Evolutionary conservation across 352 stramenopile genomes (phyloP).

Genomic region (Phytophthora rubi): DNA sequence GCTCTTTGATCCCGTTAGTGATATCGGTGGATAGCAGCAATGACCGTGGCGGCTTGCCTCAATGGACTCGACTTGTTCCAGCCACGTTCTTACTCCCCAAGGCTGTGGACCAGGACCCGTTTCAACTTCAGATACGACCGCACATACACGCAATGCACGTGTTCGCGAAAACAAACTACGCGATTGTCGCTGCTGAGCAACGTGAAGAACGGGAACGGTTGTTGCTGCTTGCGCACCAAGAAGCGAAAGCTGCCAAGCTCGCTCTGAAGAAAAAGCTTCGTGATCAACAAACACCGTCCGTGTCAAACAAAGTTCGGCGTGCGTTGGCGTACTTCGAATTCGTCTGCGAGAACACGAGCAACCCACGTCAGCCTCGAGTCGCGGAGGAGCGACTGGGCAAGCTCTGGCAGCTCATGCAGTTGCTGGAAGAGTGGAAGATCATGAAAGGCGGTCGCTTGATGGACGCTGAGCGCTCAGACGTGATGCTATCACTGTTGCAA

Average conservation of each 20-base stretch:
- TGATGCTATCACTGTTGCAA: slow-evolving; percentile 59
- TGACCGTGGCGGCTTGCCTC: slow-evolving; percentile 26
- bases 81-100: slow-evolving; percentile 49
- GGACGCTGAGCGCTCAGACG: slow-evolving; percentile 60
- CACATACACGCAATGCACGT: slow-evolving; percentile 66
- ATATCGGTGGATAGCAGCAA: slow-evolving; percentile 24
- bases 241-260: slow-evolving; percentile 57
- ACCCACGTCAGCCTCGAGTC: slow-evolving; percentile 33
- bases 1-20: slow-evolving; percentile 7
- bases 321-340: slow-evolving; percentile 70
- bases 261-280: slow-evolving; percentile 47
- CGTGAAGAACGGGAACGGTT: slow-evolving; percentile 60
- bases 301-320: slow-evolving; percentile 63
- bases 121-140: slow-evolving; percentile 59
- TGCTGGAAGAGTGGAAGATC: slow-evolving; percentile 81
- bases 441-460: slow-evolving; percentile 68
- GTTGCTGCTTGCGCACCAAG: slow-evolving; percentile 55
- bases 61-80: slow-evolving; percentile 29
- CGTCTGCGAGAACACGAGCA: slow-evolving; percentile 58
- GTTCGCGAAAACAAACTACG: slow-evolving; percentile 47
- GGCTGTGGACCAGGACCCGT: slow-evolving; percentile 53
- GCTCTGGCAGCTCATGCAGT: slow-evolving; percentile 76
- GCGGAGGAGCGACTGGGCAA: slow-evolving; percentile 66
- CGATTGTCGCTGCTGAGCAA: slow-evolving; percentile 50
- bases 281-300: slow-evolving; percentile 33